Conservation (phyloP, 2,329 filamentous ascomycete species). For the Lojkania enalia region DNA sequence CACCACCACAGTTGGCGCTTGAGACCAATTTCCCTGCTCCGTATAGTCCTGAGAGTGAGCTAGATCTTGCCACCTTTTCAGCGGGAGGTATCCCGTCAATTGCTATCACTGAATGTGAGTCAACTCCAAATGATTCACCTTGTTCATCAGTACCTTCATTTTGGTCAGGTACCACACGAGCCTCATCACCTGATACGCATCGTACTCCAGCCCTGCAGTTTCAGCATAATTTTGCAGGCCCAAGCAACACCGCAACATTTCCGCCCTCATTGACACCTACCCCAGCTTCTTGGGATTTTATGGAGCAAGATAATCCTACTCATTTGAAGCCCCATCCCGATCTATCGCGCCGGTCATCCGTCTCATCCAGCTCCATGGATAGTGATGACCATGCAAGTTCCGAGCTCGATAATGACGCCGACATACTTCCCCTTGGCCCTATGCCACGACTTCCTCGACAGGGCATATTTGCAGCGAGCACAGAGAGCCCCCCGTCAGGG, state of each 20-base stretch:
- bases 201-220: constrained; percentile 33
- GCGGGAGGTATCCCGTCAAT: constrained; percentile 38
- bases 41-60: constrained; percentile 24
- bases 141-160: constrained; percentile 44
- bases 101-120: constrained; percentile 44
- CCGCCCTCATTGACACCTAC: constrained; percentile 31
- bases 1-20: constrained; percentile 27
- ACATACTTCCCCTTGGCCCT: constrained; percentile 28
- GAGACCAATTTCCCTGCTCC: constrained; percentile 33
- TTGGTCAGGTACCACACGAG: constrained; percentile 42
- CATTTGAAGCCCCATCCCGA: constrained; percentile 29
- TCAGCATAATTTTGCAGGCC: constrained; percentile 21
- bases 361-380: constrained; percentile 34
- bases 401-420: constrained; percentile 32
- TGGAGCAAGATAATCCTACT: constrained; percentile 27
- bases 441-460: constrained; percentile 33
- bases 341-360: constrained; percentile 36
- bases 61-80: constrained; percentile 30
- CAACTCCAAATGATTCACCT: constrained; percentile 32
- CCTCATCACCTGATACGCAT: constrained; percentile 40
- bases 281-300: constrained; percentile 41
- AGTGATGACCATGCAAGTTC: constrained; percentile 37
- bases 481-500: constrained; percentile 30
- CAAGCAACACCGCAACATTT: constrained; percentile 22
- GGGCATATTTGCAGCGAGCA: constrained; percentile 35